These are phyloP conservation scores for Perilla frutescens DNA, from an alignment of 257 asterid species.

Conservation along the genomic window DNA sequence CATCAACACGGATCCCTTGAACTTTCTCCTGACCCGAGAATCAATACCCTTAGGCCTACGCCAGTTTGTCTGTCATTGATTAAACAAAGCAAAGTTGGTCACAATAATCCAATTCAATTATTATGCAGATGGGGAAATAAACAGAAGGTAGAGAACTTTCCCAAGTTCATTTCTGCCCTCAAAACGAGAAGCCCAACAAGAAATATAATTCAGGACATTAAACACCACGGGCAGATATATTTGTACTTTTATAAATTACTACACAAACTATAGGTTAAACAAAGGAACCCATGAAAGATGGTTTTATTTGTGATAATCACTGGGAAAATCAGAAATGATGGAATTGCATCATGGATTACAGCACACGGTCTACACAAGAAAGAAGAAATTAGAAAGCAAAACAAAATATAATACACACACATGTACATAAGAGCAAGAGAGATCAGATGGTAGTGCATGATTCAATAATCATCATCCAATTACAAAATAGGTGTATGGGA, in stretches of 20 bases:
- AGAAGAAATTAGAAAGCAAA: neutral
- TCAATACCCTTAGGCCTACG: too few species aligned
- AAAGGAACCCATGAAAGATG: neutral
- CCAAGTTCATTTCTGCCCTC: slow-evolving; percentile 52
- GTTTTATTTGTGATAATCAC: too few species aligned
- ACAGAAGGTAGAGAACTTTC: too few species aligned
- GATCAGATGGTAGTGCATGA: slow-evolving; percentile 92
- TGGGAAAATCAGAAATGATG: slow-evolving; percentile 26
- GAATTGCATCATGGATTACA: slow-evolving; percentile 45
- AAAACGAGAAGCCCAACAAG: slow-evolving; percentile 20
- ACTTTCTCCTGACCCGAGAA: slow-evolving; percentile 38
- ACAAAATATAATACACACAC: neutral
- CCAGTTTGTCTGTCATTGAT: too few species aligned
- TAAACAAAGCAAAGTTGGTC: too few species aligned
- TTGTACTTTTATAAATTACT: neutral
- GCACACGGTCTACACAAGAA: neutral
- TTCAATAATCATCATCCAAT: slow-evolving; percentile 32
- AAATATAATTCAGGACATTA: slow-evolving; percentile 49
- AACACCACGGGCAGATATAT: slow-evolving; percentile 52
- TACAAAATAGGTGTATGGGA: slow-evolving; percentile 64
- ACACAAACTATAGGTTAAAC: neutral
- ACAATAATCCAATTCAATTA: too few species aligned
- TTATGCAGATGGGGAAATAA: too few species aligned
- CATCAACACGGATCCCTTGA: slow-evolving; percentile 71
- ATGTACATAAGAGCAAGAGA: slow-evolving; percentile 32